phyloP scores from a whole-genome alignment of 2,329 filamentous ascomycete genomes.

The Colletotrichum sp. region DNA sequence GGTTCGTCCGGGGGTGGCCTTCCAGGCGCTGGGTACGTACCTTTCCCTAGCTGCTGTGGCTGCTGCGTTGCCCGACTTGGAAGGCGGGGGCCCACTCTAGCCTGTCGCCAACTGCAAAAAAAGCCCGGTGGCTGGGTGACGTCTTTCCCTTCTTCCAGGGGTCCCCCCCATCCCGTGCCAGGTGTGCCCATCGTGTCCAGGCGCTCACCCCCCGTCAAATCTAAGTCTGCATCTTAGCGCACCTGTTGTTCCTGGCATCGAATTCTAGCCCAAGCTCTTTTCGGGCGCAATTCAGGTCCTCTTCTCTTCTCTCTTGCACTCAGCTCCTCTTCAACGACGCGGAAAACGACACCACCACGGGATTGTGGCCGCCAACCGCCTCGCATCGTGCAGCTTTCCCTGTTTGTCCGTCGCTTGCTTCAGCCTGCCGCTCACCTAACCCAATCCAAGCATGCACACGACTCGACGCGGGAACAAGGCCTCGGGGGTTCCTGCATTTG shows the following conservation, averaged over 20 bases:
- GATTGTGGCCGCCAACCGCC: not conserved
- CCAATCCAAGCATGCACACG: constrained; percentile 7
- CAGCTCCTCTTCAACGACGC: not conserved
- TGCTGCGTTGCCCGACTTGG: not conserved
- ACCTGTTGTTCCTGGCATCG: not conserved
- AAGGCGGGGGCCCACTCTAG: not conserved
- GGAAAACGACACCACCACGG: not conserved
- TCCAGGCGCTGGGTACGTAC: not conserved
- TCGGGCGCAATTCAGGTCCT: not conserved
- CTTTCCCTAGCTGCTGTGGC: not conserved
- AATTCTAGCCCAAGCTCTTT: not conserved
- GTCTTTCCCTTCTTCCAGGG: constrained; percentile 15
- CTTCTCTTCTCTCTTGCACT: not conserved
- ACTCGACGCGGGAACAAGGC: not conserved
- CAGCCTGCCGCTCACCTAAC: constrained; percentile 1
- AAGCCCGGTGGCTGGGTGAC: constrained; percentile 22
- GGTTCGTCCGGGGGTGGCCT: not conserved
- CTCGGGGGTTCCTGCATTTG: constrained; percentile 17
- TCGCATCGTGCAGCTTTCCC: not conserved
- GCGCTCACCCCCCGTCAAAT: not conserved
- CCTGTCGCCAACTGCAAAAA: not conserved
- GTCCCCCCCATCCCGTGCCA: constrained; percentile 2
- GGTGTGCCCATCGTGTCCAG: not conserved
- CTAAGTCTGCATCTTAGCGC: not conserved
- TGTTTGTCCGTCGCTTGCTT: not conserved